Base-by-base conservation (phyloP, 1,139 yeast species). In the Hyphopichia khmerensis region DNA sequence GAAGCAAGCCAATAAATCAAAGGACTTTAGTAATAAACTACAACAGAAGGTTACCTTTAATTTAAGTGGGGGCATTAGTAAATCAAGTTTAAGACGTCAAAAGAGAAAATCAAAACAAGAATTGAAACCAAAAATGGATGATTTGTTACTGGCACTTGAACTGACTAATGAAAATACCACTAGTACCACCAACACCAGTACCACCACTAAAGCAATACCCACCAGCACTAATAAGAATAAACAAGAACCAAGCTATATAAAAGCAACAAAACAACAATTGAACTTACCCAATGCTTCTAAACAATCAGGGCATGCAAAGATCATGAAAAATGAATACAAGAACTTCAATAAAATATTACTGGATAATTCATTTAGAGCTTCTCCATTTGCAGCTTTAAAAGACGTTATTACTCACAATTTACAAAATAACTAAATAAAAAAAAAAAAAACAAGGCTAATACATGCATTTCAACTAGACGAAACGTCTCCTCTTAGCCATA, bases 121-220 rank as follows among this genome's bases (percentile, higher is more conserved):
- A 50, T 67, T 86, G 47, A 76, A 76, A 49, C 88, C 91, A 5
- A 77, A 81, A 54, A 74, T 86, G 78, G 70, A 75, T 42, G 93
- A 85, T 48, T 64, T 85, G 38, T 67, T 82, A 42, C 67, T 67
- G 33, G 79, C 77, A 33, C 66, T 86, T 43, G 77, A 76, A 2
- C n/a, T n/a, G n/a, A n/a, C n/a, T n/a, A n/a, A n/a, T n/a, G n/a
- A n/a, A n/a, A n/a, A n/a, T n/a, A n/a, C n/a, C n/a, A n/a, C n/a
- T n/a, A n/a, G n/a, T n/a, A n/a, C n/a, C n/a, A n/a, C n/a, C n/a
- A n/a, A n/a, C n/a, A n/a, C n/a, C n/a, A 75, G 67, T 17, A 56
- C 68, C 2, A 43, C 52, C 10, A 29, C 35, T 4, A 30, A 6
- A 27, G 5, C 30, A 6, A 21, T 8, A 21, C 5, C 68, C 2